A percentile compares a stretch with the other conserved stretches of the same genome.
phyloP scores from a whole-genome alignment of 106 monocot genomes.

The Dendrobium catenatum region DNA sequence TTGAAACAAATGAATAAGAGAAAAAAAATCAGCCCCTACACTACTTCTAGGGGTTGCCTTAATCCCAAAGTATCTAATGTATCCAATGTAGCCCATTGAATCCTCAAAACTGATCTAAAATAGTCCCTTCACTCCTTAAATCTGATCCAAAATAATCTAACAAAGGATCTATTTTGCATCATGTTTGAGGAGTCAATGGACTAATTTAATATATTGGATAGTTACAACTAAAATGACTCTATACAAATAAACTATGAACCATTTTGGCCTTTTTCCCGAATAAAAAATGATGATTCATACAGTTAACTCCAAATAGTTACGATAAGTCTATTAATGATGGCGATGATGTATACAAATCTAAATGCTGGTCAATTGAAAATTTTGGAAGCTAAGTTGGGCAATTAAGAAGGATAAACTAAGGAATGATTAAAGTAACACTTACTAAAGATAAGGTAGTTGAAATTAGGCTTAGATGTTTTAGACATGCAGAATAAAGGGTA shows the following conservation, averaged over 20 bases:
- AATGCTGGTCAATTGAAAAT: not conserved
- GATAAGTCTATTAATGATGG: not conserved
- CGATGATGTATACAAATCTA: not conserved
- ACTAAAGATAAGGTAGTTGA: not conserved
- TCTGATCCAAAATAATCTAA: too few relatives aligned
- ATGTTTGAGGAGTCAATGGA: too few relatives aligned
- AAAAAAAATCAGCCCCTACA: too few relatives aligned
- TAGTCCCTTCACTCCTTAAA: too few relatives aligned
- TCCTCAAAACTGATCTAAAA: too few relatives aligned
- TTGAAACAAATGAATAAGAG: not conserved
- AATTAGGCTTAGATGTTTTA: not conserved
- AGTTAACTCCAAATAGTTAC: not conserved
- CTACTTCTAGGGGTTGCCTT: too few relatives aligned
- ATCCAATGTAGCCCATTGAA: too few relatives aligned
- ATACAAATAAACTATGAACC: too few relatives aligned
- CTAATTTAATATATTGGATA: too few relatives aligned
- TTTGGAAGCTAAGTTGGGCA: not conserved
- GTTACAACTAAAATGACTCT: too few relatives aligned
- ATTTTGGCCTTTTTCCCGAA: not conserved
- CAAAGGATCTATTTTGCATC: too few relatives aligned
- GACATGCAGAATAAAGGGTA: not conserved
- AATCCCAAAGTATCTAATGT: too few relatives aligned
- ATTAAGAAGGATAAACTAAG: not conserved
- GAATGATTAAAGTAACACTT: not conserved
- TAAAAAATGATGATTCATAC: not conserved